Conservation (phyloP, 225 moss, liverwort and hornwort species). For the Sphagnum tenellum region DNA sequence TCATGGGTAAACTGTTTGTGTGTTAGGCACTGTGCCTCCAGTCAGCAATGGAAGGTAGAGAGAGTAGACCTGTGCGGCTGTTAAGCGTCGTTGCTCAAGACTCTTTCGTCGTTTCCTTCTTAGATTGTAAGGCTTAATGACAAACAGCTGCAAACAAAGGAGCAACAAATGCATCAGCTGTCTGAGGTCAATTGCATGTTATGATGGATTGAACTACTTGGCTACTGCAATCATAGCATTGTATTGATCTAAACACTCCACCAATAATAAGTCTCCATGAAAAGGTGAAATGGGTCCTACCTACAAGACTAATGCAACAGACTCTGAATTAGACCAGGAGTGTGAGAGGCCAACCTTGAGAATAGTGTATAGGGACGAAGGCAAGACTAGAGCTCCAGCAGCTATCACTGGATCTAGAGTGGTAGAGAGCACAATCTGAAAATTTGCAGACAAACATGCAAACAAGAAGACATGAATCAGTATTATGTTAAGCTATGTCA, state of each 20-base stretch:
- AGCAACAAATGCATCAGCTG: background rate
- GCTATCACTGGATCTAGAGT: constrained; percentile 75
- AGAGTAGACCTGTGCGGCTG: constrained; percentile 51
- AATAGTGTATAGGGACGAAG: constrained; percentile 66
- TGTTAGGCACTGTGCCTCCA: no score
- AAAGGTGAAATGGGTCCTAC: no score
- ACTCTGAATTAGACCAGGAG: no score
- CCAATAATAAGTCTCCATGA: no score
- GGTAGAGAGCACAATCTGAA: constrained; percentile 83
- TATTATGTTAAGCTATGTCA: no score
- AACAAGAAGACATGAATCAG: no score
- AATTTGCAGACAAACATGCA: background rate
- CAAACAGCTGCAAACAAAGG: constrained; percentile 32
- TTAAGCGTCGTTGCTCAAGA: constrained; percentile 73
- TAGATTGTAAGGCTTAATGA: constrained; percentile 77
- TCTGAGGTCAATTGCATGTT: background rate
- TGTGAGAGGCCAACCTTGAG: constrained; percentile 43
- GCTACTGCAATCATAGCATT: no score
- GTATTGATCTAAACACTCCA: no score
- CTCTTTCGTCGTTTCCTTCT: constrained; percentile 74
- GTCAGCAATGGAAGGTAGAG: no score
- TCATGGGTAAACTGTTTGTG: no score
- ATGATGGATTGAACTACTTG: background rate
- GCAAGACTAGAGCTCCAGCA: constrained; percentile 73
- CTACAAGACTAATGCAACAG: no score